Evolutionary conservation across 768 basidiomycete genomes (phyloP).

Genomic region (Suillus luteus): DNA sequence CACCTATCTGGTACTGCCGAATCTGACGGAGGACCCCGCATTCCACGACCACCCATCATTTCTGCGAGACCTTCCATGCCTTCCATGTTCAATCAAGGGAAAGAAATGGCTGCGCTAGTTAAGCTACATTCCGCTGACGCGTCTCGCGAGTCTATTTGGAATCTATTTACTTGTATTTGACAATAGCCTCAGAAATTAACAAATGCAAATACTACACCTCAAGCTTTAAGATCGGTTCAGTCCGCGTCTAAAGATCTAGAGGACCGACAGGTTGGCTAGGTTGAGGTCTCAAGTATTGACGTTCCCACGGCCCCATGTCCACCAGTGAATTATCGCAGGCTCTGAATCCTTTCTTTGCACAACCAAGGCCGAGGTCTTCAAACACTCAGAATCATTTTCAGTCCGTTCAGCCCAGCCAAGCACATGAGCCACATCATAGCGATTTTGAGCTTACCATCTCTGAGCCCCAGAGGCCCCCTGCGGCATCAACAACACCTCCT

Average conservation of each 20-base stretch:
- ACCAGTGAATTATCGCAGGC: slow-evolving; percentile 80
- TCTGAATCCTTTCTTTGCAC: slow-evolving; percentile 66
- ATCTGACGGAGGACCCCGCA: slow-evolving; percentile 46
- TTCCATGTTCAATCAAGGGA: slow-evolving; percentile 25
- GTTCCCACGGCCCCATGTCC: slow-evolving; percentile 43
- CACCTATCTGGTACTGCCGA: slow-evolving; percentile 76
- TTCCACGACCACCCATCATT: slow-evolving; percentile 51
- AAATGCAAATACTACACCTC: slow-evolving; percentile 26
- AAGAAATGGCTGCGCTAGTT: background rate
- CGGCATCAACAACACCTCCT: slow-evolving; percentile 36
- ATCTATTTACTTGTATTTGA: slow-evolving; percentile 21
- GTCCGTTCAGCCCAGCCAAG: slow-evolving; percentile 34
- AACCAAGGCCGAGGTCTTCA: slow-evolving; percentile 38
- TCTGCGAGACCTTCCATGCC: slow-evolving; percentile 54
- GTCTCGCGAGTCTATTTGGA: slow-evolving; percentile 28
- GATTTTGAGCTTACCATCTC: slow-evolving; percentile 66
- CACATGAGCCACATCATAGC: slow-evolving; percentile 57
- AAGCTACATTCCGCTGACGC: slow-evolving; percentile 38
- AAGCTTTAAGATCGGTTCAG: background rate
- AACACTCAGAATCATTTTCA: slow-evolving; percentile 28
- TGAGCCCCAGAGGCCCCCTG: slow-evolving; percentile 32
- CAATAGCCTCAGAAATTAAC: slow-evolving; percentile 33
- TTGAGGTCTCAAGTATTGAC: background rate
- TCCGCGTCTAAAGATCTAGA: background rate
- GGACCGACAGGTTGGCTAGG: background rate